These are phyloP conservation scores for Lactifluus rugatus DNA, from an alignment of 768 basidiomycete genomes.

Conservation along the genomic window DNA sequence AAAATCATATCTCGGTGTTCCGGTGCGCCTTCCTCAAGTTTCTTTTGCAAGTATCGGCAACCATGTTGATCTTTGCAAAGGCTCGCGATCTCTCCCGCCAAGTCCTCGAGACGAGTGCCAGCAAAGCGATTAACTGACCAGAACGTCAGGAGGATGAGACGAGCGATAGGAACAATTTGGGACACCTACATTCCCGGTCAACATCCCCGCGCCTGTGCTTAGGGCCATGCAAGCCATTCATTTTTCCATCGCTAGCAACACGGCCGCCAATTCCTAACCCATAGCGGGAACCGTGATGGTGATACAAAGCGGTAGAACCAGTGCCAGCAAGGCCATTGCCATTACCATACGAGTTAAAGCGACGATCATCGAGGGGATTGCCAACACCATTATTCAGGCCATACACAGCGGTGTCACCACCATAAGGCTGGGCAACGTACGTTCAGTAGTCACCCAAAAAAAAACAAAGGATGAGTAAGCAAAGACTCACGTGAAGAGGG, in stretches of 20 bases:
- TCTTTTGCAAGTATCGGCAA: slow-evolving; percentile 97
- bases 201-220: slow-evolving; percentile 93
- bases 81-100: slow-evolving; percentile 87
- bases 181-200: slow-evolving; percentile 66
- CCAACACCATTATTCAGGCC: slow-evolving; percentile 21
- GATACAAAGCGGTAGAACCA: slow-evolving; percentile 70
- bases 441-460: slow-evolving; percentile 1
- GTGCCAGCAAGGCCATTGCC: slow-evolving; percentile 24
- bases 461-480: background rate
- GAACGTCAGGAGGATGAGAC: background rate
- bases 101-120: slow-evolving; percentile 89
- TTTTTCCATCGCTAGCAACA: slow-evolving; percentile 53
- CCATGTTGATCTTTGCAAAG: slow-evolving; percentile 99
- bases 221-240: slow-evolving; percentile 84
- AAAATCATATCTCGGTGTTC: slow-evolving; percentile 99
- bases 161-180: slow-evolving; percentile 9
- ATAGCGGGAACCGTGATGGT: slow-evolving; percentile 70
- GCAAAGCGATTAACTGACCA: slow-evolving; percentile 87
- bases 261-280: slow-evolving; percentile 55
- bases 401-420: slow-evolving; percentile 41
- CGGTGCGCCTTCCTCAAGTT: slow-evolving; percentile 89
- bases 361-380: slow-evolving; percentile 38
- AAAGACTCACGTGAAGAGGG: slow-evolving; percentile 36
- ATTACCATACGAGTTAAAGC: slow-evolving; percentile 47
- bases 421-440: slow-evolving; percentile 37